These are phyloP conservation scores for Geranium rotundifolium DNA, from an alignment of 345 rosid genomes.

Conservation along the genomic window DNA sequence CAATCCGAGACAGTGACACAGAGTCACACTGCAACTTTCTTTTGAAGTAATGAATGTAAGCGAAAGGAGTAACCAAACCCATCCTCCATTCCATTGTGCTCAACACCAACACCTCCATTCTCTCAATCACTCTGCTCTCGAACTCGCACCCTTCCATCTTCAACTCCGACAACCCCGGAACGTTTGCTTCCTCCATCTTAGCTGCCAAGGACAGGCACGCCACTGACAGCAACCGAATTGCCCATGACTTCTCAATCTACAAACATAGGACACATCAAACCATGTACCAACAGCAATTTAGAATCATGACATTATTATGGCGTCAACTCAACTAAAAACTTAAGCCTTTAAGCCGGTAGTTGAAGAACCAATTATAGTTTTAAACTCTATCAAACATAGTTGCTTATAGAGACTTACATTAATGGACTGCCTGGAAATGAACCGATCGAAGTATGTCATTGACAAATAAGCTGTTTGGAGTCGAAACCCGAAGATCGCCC, in stretches of 20 bases:
- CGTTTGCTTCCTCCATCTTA: slow-evolving; percentile 46
- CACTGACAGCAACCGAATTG: slow-evolving; percentile 35
- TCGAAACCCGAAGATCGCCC: slow-evolving; percentile 27
- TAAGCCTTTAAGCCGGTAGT: too few relatives aligned
- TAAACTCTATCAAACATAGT: too few relatives aligned
- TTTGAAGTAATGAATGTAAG: slow-evolving; percentile 30
- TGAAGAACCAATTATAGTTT: too few relatives aligned
- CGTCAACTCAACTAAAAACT: too few relatives aligned
- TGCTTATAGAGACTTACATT: slow-evolving; percentile 27
- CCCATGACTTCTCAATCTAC: slow-evolving; percentile 45
- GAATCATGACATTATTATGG: too few relatives aligned
- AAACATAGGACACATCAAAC: background rate
- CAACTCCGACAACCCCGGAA: slow-evolving; percentile 33
- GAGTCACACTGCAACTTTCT: slow-evolving; percentile 13
- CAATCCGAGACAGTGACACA: slow-evolving; percentile 10
- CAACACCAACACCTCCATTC: slow-evolving; percentile 64
- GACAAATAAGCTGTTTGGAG: slow-evolving; percentile 44
- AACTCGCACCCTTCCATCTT: slow-evolving; percentile 26
- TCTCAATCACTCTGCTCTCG: slow-evolving; percentile 28
- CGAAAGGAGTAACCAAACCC: slow-evolving; percentile 44
- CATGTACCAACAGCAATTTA: background rate
- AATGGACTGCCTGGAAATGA: slow-evolving; percentile 26
- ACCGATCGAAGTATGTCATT: slow-evolving; percentile 45
- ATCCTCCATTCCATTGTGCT: slow-evolving; percentile 50
- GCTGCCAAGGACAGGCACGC: slow-evolving; percentile 67